Base-by-base conservation (phyloP, 164 flowering plant species). In the Sextonia rubra region DNA sequence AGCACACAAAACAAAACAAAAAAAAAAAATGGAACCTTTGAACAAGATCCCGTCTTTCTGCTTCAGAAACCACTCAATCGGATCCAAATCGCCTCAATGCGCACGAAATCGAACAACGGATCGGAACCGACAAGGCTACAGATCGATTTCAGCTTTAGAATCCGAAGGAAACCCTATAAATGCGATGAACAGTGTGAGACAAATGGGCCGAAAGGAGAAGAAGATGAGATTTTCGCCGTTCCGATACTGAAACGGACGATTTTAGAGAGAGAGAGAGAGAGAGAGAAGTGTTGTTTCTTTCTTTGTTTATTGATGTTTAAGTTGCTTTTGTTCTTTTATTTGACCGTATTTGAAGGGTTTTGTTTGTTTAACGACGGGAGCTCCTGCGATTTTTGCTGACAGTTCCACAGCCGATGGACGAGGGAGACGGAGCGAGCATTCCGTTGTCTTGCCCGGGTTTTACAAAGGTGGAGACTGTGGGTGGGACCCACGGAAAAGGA, bases 321-420 rank as follows among this genome's bases (percentile, higher is more conserved):
- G 29, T 64, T 27, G 25, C n/a, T 63, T 27, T 64, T n/a, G 11
- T 47, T 29, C 20, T 55, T 67, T 48, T 55, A 32, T 49, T 60
- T 69, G 74, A 73, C 74, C 79, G 69, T 74, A 76, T 66, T 79
- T 70, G 44, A 37, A 37, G 44, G 44, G 44, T 37, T 7, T 37
- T 37, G 44, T 37, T 37, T 37, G 9, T 8, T 37, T 37, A 37
- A 37, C 44, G 44, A 7, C 11, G 44, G 44, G 44, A 37, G 44
- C 44, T 37, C 1, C 44, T 37, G 44, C 44, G 44, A 37, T 37
- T 37, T 37, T 37, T 9, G 44, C 44, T 37, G 11, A 37, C 11
- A 9, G 11, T 37, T 9, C 2, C 44, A 37, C 44, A 37, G 8
- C 44, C 1, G 2, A 37, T 8, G 1, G 44, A 37, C 4, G 30